phyloP scores from a whole-genome alignment of 1,284 basidiomycete species.

The Tetrapyrgos nigripes region DNA sequence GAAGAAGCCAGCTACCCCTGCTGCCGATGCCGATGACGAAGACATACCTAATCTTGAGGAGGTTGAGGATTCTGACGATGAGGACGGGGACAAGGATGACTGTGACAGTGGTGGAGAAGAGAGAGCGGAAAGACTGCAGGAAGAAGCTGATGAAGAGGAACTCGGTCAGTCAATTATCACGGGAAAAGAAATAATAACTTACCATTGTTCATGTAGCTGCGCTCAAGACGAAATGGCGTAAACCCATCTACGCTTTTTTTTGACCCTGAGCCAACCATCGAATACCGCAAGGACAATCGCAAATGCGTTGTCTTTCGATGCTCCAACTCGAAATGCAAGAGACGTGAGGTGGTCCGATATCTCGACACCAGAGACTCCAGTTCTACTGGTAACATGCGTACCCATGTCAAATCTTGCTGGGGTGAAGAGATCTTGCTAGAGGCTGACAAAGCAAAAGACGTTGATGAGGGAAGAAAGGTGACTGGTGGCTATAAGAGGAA shows the following conservation, averaged over 20 bases:
- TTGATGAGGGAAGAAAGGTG: not conserved
- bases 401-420: conserved; percentile 33
- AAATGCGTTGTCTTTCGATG: not conserved
- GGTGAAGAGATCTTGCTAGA: conserved; percentile 20
- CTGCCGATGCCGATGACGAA: not conserved
- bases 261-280: not conserved
- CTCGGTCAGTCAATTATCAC: not conserved
- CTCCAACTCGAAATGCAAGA: not conserved
- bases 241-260: conserved; percentile 7
- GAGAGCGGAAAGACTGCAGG: not conserved
- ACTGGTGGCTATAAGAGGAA: not conserved
- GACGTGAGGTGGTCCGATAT: conserved; percentile 11
- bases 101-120: not conserved
- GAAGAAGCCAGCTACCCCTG: not conserved
- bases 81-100: not conserved
- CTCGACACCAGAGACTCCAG: conserved; percentile 26
- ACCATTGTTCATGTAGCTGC: not conserved
- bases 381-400: conserved; percentile 32
- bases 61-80: not conserved
- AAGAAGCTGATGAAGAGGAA: not conserved
- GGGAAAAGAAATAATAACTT: not conserved
- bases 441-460: not conserved
- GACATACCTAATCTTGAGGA: too few relatives aligned
- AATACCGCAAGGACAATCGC: not conserved
- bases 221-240: not conserved